Conservation (phyloP, 306 rosid genomes). For the Pterocarpus macrocarpus region DNA sequence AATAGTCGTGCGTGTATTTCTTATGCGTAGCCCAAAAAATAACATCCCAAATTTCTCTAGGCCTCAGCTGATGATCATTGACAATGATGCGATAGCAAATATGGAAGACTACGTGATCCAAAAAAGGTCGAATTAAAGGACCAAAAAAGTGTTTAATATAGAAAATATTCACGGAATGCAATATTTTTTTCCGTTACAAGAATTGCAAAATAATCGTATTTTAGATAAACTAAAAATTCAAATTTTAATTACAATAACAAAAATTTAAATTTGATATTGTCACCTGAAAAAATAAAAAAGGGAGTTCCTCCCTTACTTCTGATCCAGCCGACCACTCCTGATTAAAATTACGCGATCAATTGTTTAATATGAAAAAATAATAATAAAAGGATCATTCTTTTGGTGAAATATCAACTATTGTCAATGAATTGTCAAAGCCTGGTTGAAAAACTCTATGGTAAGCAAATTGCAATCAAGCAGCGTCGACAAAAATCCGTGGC, state of each 20-base stretch:
- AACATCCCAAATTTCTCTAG: background rate
- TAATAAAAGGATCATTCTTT: background rate
- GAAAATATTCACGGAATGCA: background rate
- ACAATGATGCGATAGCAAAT: background rate
- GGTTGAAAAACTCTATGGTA: background rate
- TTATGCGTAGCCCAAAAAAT: background rate
- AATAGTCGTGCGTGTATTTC: no score
- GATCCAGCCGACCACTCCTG: no score
- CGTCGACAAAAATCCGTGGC: conserved; percentile 11
- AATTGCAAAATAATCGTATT: background rate
- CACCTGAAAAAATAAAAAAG: no score
- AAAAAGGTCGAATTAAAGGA: background rate
- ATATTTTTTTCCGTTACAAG: no score
- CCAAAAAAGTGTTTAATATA: background rate
- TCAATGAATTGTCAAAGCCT: no score
- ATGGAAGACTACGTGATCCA: background rate
- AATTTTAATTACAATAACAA: no score
- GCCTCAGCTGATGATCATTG: background rate
- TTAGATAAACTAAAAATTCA: no score
- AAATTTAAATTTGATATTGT: no score
- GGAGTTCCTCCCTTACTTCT: no score
- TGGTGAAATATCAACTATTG: background rate
- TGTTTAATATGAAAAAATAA: no score
- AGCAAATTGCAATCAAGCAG: conserved; percentile 15
- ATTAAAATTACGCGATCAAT: no score